Base-by-base conservation (phyloP, 2,329 filamentous ascomycete genomes). In the Aspergillus sp. region DNA sequence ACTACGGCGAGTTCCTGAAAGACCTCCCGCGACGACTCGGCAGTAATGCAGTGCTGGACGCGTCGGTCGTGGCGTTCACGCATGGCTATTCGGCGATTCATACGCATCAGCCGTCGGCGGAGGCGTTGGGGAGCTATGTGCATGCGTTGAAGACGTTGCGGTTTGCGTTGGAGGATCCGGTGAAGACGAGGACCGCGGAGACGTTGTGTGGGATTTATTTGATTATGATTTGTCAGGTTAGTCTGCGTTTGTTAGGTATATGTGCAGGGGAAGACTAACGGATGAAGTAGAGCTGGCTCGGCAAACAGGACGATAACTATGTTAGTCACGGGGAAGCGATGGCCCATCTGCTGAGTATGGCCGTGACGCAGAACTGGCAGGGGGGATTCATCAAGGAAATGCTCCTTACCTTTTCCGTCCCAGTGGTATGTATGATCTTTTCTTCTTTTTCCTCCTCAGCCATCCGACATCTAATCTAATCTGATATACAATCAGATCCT, bases 151-250 rank as follows among this genome's bases (percentile, higher is more conserved):
- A 63, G 14, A 62, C 60, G 3, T 58, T 73, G 22, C 57, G 70
- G 45, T 62, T 62, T 9, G 66, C 64, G 20, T 58, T 73, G 56
- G 61, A 66, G 50, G 65, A 73, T 56, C 64, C 69, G 9, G 58
- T 49, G 26, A 58, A 67, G 49, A 66, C 66, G 12, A 56, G 51
- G 47, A 65, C 63, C 7, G 53, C 67, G 6, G 65, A 71, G 52
- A 72, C 69, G 1, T 58, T 73, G 29, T 69, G 68, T 51, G 71
- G 69, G 14, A 67, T 72, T 26, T 67, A 71, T 26, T 55, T 72
- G 6, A 64, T 72, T 45, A 67, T 67, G 36, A 68, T 71, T 11
- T 72, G 69, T 47, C 69, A 73, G 68, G 70, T 71, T 56, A 49
- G 47, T 31, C 1, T 9, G 18, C 7, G 24, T 18, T 29, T 14